These are phyloP conservation scores for Boeremia lycopersici DNA, from an alignment of 2,329 filamentous ascomycete genomes.

Conservation along the genomic window DNA sequence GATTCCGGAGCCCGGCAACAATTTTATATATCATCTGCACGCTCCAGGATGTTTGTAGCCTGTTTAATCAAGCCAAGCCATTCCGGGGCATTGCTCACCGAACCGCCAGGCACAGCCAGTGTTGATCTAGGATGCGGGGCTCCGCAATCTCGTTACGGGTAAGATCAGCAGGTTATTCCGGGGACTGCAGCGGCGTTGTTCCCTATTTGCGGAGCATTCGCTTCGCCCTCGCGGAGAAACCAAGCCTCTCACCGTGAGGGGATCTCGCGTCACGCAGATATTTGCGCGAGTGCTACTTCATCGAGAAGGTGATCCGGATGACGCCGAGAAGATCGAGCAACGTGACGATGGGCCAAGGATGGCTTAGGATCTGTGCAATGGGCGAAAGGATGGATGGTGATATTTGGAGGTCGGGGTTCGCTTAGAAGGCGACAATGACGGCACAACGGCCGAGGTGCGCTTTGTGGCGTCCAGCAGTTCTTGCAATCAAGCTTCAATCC, in stretches of 20 bases:
- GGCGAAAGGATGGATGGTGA: slow-evolving; percentile 2
- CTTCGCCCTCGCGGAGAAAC: slow-evolving; percentile 21
- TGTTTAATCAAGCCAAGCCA: slow-evolving; percentile 31
- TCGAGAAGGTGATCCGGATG: slow-evolving; percentile 12
- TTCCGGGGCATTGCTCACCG: slow-evolving; percentile 30
- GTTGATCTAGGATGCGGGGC: slow-evolving; percentile 28
- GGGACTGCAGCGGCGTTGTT: slow-evolving; percentile 20
- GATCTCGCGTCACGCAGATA: neutral
- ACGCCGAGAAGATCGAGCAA: slow-evolving; percentile 4
- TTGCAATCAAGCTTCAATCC: too few relatives aligned
- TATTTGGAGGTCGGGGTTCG: neutral
- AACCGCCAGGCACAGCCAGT: slow-evolving; percentile 27
- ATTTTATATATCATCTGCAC: slow-evolving; percentile 27
- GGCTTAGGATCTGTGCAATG: neutral
- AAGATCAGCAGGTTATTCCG: slow-evolving; percentile 31
- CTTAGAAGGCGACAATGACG: slow-evolving; percentile 2
- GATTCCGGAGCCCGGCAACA: slow-evolving; percentile 7
- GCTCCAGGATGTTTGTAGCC: slow-evolving; percentile 2
- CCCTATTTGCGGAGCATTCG: slow-evolving; percentile 12
- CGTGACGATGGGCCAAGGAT: slow-evolving; percentile 9
- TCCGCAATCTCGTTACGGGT: slow-evolving; percentile 20
- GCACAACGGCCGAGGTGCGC: neutral
- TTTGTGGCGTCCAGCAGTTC: too few relatives aligned
- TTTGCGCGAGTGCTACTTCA: slow-evolving; percentile 9
- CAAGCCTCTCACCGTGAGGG: slow-evolving; percentile 17